These are phyloP conservation scores for Lignosus rhinocerotis DNA, from an alignment of 1,284 basidiomycete species.

Conservation along the genomic window DNA sequence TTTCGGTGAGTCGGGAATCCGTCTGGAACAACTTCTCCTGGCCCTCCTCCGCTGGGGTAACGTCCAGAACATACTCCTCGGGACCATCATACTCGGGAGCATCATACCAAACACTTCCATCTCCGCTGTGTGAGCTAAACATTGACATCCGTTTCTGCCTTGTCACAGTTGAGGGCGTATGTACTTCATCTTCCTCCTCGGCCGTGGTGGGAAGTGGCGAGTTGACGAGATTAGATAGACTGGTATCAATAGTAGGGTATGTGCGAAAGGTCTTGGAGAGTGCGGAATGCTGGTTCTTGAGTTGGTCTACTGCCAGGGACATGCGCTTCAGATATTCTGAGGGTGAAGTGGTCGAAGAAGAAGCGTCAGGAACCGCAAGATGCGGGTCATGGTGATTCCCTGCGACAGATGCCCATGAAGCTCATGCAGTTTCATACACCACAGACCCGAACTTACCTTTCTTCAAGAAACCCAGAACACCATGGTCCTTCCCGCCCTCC, in stretches of 20 bases:
- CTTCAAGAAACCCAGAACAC: slow-evolving; percentile 33
- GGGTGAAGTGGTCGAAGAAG: slow-evolving; percentile 10
- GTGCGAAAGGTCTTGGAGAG: slow-evolving; percentile 48
- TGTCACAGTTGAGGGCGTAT: slow-evolving; percentile 33
- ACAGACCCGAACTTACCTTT: slow-evolving; percentile 28
- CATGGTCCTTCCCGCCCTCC: slow-evolving; percentile 30
- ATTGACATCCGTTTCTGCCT: slow-evolving; percentile 52
- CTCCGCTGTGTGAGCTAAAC: slow-evolving; percentile 56
- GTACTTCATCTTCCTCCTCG: slow-evolving; percentile 48
- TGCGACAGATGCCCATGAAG: not conserved
- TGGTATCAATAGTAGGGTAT: slow-evolving; percentile 39
- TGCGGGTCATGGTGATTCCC: slow-evolving; percentile 24
- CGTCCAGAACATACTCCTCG: slow-evolving; percentile 70
- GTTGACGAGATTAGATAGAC: slow-evolving; percentile 35
- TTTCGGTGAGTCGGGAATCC: slow-evolving; percentile 37
- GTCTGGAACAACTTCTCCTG: slow-evolving; percentile 37
- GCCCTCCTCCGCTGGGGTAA: slow-evolving; percentile 43
- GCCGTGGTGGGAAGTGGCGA: slow-evolving; percentile 48
- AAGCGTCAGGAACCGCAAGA: slow-evolving; percentile 11
- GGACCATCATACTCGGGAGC: slow-evolving; percentile 60
- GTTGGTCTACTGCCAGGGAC: slow-evolving; percentile 45
- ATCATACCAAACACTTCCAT: slow-evolving; percentile 69
- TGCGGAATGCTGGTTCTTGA: slow-evolving; percentile 60
- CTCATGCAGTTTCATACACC: not conserved
- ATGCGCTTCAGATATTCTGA: slow-evolving; percentile 40